Percentiles rank a stretch among this genome's conserved stretches.
Conservation (phyloP, 2,329 filamentous ascomycete genomes). For the Aspergillus persii region DNA sequence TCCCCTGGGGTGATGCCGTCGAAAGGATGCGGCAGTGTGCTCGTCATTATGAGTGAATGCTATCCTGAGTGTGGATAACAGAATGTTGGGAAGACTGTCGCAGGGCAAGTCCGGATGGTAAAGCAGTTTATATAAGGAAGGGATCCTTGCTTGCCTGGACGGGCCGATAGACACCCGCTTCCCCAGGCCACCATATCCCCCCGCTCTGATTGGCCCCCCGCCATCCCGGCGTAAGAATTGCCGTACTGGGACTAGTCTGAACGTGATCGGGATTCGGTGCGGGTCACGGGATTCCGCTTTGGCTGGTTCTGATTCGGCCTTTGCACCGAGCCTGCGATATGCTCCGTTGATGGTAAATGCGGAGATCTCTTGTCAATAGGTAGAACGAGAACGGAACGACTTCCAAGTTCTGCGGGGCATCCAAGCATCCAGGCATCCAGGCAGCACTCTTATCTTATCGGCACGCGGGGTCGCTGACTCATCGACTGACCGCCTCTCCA, state of each 20-base stretch:
- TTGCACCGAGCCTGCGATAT: neutral
- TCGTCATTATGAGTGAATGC: slow-evolving; percentile 9
- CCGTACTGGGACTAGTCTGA: neutral
- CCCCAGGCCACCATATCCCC: neutral
- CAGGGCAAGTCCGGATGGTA: neutral
- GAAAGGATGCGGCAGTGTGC: slow-evolving; percentile 35
- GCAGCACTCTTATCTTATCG: neutral
- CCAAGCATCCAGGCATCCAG: neutral
- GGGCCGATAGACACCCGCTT: neutral
- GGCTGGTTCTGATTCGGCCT: neutral
- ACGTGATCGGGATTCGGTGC: neutral
- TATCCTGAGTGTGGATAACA: neutral
- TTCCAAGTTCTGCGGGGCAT: no score
- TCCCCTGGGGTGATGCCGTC: slow-evolving; percentile 41
- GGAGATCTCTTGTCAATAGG: no score
- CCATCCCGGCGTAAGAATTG: slow-evolving; percentile 15
- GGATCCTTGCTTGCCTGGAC: neutral
- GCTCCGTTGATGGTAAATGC: no score
- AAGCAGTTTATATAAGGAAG: neutral
- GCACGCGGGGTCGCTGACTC: slow-evolving; percentile 12
- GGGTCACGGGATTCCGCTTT: neutral
- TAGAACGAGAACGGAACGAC: no score
- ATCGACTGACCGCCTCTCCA: neutral
- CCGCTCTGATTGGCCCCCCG: slow-evolving; percentile 7
- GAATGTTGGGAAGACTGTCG: neutral